A percentile compares a stretch with the other conserved stretches of the same genome.
phyloP scores from a whole-genome alignment of 805 yeast genomes.

The Jamesozyma jinghongensis region DNA sequence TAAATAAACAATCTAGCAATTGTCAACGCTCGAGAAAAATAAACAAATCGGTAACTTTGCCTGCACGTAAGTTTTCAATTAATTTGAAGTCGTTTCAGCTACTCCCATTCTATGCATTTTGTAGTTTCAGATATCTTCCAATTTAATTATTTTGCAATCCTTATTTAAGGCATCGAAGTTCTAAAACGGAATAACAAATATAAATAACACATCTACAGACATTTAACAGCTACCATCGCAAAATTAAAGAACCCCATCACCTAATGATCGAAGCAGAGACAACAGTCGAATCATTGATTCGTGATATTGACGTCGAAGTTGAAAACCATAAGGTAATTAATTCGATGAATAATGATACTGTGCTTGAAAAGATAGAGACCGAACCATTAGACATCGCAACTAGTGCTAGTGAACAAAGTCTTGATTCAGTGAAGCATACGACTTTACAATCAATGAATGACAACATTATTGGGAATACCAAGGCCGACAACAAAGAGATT shows the following conservation, averaged over 20 bases:
- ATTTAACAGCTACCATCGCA: no score
- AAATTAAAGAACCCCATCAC: not conserved
- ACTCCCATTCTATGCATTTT: no score
- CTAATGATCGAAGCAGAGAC: constrained; percentile 6
- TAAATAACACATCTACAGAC: no score
- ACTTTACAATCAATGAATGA: not conserved
- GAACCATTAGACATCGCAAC: constrained; percentile 2
- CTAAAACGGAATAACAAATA: no score
- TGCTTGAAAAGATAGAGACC: not conserved
- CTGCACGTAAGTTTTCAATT: no score
- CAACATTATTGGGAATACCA: constrained; percentile 1
- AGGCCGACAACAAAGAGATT: not conserved
- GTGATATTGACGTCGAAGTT: constrained; percentile 3
- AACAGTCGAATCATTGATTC: constrained; percentile 21
- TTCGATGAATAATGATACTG: not conserved
- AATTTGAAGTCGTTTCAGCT: no score
- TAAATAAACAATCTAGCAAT: no score
- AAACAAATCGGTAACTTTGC: no score
- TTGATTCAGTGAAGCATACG: constrained; percentile 1
- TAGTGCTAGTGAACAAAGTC: not conserved
- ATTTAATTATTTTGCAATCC: no score
- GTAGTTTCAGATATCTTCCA: no score
- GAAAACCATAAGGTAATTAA: not conserved
- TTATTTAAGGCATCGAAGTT: no score
- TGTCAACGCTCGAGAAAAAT: no score